phyloP scores from a whole-genome alignment of 164 flowering plant genomes.

The Kingdonia uniflora region DNA sequence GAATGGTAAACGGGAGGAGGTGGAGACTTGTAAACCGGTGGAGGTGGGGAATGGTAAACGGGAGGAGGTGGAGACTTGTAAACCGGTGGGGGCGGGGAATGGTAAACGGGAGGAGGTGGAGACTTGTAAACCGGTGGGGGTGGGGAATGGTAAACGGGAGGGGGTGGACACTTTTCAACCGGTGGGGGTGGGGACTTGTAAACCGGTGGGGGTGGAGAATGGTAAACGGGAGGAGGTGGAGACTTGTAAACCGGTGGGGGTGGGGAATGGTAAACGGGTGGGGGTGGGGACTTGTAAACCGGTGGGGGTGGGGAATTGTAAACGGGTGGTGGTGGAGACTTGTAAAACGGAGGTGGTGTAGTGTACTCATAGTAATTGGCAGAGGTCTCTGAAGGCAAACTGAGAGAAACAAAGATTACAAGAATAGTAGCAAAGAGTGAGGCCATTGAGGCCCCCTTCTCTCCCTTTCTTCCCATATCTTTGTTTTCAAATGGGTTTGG shows the following conservation, averaged over 20 bases:
- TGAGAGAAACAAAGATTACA: constrained; percentile 6
- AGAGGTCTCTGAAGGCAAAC: constrained; percentile 3
- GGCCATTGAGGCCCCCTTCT: constrained; percentile 9
- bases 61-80: constrained; percentile 1
- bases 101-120: not conserved
- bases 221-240: constrained; percentile 5
- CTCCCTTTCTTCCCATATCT: not conserved
- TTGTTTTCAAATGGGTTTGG: constrained; percentile 1
- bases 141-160: not conserved
- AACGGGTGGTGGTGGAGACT: constrained; percentile 7
- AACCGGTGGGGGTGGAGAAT: not conserved
- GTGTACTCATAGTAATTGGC: constrained; percentile 4
- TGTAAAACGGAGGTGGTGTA: constrained; percentile 7
- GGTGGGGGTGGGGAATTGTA: constrained; percentile 3
- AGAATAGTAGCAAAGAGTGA: constrained; percentile 5
- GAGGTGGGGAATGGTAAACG: not conserved
- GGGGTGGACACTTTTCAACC: not conserved
- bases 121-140: constrained; percentile 1
- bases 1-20: not conserved
- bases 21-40: not conserved
- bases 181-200: constrained; percentile 5
- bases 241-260: constrained; percentile 9
- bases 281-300: not conserved
- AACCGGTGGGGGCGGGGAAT: not conserved
- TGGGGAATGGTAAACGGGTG: constrained; percentile 1